These are phyloP conservation scores for Cairneyella variabilis DNA, from an alignment of 495 filamentous ascomycete species.

Conservation along the genomic window DNA sequence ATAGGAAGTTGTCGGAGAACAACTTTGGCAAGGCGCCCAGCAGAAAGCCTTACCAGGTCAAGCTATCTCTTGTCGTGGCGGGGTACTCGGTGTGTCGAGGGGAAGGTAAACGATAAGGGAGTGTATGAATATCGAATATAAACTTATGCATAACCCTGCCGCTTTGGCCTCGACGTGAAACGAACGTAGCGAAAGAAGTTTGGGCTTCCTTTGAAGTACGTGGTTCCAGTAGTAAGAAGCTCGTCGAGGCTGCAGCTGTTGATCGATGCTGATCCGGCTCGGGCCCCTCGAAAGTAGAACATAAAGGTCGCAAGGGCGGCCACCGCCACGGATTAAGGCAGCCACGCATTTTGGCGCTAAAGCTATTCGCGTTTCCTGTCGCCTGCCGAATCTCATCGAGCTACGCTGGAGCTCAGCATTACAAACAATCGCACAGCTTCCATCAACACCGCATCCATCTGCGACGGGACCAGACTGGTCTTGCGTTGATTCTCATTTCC, in stretches of 20 bases:
- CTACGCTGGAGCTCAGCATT: slow-evolving; percentile 9
- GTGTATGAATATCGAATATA: neutral
- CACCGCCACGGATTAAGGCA: neutral
- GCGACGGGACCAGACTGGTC: slow-evolving; percentile 8
- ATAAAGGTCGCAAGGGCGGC: neutral
- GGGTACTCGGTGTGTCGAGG: slow-evolving; percentile 18
- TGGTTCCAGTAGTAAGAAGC: slow-evolving; percentile 17
- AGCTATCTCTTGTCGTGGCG: slow-evolving; percentile 5
- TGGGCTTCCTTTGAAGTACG: slow-evolving; percentile 1
- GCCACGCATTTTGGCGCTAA: neutral
- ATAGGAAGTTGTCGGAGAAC: too few relatives aligned
- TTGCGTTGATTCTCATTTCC: neutral
- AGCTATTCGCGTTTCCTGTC: slow-evolving; percentile 14
- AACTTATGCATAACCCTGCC: too few relatives aligned
- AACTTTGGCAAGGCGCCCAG: too few relatives aligned
- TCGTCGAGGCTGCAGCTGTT: neutral
- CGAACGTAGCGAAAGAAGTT: neutral
- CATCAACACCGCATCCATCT: slow-evolving; percentile 18
- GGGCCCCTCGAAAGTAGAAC: too few relatives aligned
- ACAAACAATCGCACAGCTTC: slow-evolving; percentile 18
- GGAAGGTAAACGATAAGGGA: neutral
- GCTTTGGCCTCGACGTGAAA: neutral
- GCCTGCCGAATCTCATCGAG: slow-evolving; percentile 9
- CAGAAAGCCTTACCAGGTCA: slow-evolving; percentile 22
- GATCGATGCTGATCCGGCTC: neutral